Conservation (phyloP, 495 filamentous ascomycete genomes). For the Trichoderma gamsii region DNA sequence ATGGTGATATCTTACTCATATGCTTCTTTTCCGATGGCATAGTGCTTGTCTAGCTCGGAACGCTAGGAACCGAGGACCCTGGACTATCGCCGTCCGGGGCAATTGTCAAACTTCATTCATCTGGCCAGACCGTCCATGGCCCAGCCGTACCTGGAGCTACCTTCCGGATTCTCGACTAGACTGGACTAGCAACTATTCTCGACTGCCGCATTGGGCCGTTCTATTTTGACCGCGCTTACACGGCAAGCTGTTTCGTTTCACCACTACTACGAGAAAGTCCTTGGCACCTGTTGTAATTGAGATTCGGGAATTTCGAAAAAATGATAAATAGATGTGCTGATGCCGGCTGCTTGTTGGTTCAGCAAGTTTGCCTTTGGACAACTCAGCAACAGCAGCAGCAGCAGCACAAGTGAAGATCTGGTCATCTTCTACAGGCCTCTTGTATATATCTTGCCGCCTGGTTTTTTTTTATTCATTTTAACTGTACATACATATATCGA, state of each 20-base stretch:
- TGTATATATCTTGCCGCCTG: conserved; percentile 13
- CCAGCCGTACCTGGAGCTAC: background rate
- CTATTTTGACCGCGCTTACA: background rate
- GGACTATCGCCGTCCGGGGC: background rate
- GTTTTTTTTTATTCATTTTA: background rate
- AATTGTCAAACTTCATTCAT: background rate
- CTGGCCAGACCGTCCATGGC: background rate
- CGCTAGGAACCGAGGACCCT: background rate
- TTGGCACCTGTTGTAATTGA: background rate
- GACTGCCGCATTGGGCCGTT: background rate
- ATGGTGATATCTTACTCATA: background rate
- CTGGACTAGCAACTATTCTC: background rate
- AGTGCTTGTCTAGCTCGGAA: background rate
- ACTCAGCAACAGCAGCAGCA: background rate
- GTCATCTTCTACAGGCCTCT: background rate
- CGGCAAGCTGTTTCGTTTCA: conserved; percentile 6
- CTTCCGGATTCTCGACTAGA: conserved; percentile 8
- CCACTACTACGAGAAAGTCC: background rate
- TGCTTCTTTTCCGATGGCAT: conserved; percentile 1
- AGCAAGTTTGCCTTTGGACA: conserved; percentile 1
- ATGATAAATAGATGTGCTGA: background rate
- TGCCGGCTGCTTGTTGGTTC: background rate
- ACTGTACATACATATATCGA: conserved; percentile 9
- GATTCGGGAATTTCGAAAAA: background rate
- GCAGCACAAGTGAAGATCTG: conserved; percentile 2